Evolutionary conservation across 805 yeast species (phyloP).

Genomic region (Candida odintsovae): DNA sequence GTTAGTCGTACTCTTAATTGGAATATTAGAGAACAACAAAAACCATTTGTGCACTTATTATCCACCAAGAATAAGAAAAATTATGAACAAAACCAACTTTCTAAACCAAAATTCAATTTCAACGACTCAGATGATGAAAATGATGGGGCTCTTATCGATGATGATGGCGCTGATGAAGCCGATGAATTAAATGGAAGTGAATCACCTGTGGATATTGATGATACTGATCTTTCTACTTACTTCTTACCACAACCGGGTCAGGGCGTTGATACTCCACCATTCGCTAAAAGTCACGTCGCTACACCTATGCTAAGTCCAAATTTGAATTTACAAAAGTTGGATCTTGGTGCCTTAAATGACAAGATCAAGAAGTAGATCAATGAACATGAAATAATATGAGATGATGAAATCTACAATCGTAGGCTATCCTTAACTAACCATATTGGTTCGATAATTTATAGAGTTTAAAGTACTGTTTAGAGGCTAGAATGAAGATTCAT

Average conservation of each 20-base stretch:
- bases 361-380: neutral
- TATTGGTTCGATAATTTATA: too few relatives aligned
- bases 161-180: constrained; percentile 11
- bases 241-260: constrained; percentile 23
- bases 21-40: constrained; percentile 88
- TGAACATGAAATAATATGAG: neutral
- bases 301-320: constrained; percentile 18
- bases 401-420: neutral
- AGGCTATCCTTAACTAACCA: too few relatives aligned
- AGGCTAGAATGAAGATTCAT: too few relatives aligned
- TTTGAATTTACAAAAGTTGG: neutral
- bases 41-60: constrained; percentile 61
- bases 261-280: constrained; percentile 22
- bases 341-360: neutral
- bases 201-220: constrained; percentile 25
- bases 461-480: too few relatives aligned
- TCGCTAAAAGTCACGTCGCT: constrained; percentile 3
- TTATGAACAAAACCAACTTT: constrained; percentile 27
- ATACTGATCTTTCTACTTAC: constrained; percentile 19
- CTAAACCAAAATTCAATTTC: constrained; percentile 21
- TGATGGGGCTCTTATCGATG: constrained; percentile 18
- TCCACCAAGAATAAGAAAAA: constrained; percentile 50
- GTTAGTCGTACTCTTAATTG: constrained; percentile 85
- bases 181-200: constrained; percentile 17
- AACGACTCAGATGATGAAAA: constrained; percentile 19